Conservation (phyloP, 306 rosid species). For the Dalbergia cultrata region DNA sequence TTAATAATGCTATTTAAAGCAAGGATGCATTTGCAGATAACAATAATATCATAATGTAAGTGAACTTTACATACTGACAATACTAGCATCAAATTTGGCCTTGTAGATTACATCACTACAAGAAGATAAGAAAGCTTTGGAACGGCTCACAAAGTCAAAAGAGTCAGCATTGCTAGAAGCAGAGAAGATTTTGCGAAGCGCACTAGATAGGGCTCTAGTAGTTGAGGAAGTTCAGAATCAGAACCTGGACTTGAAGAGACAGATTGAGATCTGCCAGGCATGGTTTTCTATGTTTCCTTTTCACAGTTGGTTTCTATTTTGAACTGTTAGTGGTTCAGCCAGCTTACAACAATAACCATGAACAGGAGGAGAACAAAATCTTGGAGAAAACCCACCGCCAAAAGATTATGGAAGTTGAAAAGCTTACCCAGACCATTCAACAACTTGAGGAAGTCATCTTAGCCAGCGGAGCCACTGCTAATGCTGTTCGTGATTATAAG, state of each 20-base stretch:
- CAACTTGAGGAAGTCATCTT: conserved; percentile 85
- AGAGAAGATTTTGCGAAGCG: conserved; percentile 74
- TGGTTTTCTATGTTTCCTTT: conserved; percentile 38
- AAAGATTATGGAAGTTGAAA: conserved; percentile 84
- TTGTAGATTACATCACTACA: conserved; percentile 72
- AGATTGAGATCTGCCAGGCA: conserved; percentile 93
- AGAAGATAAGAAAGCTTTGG: conserved; percentile 88
- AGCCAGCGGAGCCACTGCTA: conserved; percentile 77
- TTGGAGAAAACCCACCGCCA: conserved; percentile 84
- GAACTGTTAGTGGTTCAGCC: conserved; percentile 34
- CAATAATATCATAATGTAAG: neutral
- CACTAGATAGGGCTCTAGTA: conserved; percentile 79
- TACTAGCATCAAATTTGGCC: conserved; percentile 39
- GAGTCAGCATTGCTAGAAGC: conserved; percentile 85
- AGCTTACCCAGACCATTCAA: conserved; percentile 84
- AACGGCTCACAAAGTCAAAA: conserved; percentile 80
- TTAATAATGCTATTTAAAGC: neutral
- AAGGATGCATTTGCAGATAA: conserved; percentile 12
- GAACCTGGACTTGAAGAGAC: conserved; percentile 83
- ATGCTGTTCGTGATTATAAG: conserved; percentile 74
- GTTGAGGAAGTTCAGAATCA: conserved; percentile 94
- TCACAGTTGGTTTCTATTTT: conserved; percentile 14
- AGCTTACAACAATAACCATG: conserved; percentile 33
- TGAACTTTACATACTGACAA: conserved; percentile 1
- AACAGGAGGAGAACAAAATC: conserved; percentile 90